Conservation (phyloP, 768 basidiomycete species). For the Clathrus columnatus region DNA sequence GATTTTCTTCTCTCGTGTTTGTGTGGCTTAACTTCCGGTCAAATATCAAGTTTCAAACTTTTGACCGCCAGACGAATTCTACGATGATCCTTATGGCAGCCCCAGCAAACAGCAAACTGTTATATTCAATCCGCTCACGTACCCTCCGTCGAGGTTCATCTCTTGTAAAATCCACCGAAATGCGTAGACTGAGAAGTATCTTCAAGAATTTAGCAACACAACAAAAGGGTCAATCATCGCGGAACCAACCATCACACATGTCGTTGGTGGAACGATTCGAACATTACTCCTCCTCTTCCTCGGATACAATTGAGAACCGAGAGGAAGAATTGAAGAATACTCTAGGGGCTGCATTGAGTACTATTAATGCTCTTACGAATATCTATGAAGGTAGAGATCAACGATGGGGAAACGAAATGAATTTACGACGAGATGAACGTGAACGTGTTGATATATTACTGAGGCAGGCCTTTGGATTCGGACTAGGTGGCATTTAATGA, state of each 20-base stretch:
- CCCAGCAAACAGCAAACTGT: constrained; percentile 64
- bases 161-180: constrained; percentile 22
- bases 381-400: constrained; percentile 65
- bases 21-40: neutral
- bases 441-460: constrained; percentile 59
- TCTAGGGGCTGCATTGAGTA: constrained; percentile 57
- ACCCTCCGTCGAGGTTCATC: constrained; percentile 43
- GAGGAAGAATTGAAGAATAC: constrained; percentile 59
- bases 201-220: constrained; percentile 52
- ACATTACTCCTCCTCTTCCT: constrained; percentile 6
- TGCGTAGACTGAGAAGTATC: constrained; percentile 43
- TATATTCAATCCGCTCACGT: constrained; percentile 46
- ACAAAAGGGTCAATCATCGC: constrained; percentile 36
- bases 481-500: constrained; percentile 14
- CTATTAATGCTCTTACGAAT: constrained; percentile 49
- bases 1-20: neutral
- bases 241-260: constrained; percentile 25
- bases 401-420: constrained; percentile 65
- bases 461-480: constrained; percentile 50
- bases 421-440: constrained; percentile 53
- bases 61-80: constrained; percentile 75
- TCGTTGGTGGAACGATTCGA: constrained; percentile 5
- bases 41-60: constrained; percentile 52
- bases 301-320: neutral
- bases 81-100: constrained; percentile 68